phyloP scores from a whole-genome alignment of 2,329 filamentous ascomycete species.

The Cladophialophora exuberans region DNA sequence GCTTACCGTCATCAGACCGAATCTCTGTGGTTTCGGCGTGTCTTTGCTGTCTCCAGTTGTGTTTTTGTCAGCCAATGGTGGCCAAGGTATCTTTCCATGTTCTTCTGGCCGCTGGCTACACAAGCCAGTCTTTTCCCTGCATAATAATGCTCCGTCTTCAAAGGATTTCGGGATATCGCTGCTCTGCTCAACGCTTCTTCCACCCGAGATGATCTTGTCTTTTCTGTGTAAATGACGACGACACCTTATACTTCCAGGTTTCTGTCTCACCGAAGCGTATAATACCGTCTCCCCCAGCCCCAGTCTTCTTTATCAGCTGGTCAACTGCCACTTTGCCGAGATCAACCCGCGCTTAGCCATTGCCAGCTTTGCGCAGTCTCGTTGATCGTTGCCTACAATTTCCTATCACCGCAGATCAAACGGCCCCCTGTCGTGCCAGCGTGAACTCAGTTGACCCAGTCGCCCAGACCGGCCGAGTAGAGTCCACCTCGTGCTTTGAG shows the following conservation, averaged over 20 bases:
- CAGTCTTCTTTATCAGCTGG: not conserved
- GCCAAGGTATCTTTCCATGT: slow-evolving; percentile 3
- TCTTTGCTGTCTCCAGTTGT: slow-evolving; percentile 1
- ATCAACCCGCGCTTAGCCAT: slow-evolving; percentile 5
- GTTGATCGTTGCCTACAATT: slow-evolving; percentile 13
- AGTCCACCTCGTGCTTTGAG: slow-evolving; percentile 11
- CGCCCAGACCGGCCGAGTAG: not conserved
- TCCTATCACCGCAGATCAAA: slow-evolving; percentile 2
- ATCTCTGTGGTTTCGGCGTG: not conserved
- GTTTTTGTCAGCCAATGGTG: slow-evolving; percentile 1
- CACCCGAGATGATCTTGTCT: slow-evolving; percentile 9
- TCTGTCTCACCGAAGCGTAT: slow-evolving; percentile 2
- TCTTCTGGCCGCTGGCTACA: slow-evolving; percentile 7
- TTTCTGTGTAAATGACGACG: slow-evolving; percentile 2
- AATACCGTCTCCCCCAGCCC: not conserved
- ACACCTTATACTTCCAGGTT: not conserved
- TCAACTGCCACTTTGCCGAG: slow-evolving; percentile 4
- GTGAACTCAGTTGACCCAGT: not conserved
- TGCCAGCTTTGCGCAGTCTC: not conserved
- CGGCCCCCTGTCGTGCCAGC: slow-evolving; percentile 1
- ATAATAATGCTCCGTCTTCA: slow-evolving; percentile 8
- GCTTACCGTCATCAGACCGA: slow-evolving; percentile 19
- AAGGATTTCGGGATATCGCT: too few relatives aligned
- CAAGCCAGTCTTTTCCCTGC: too few relatives aligned
- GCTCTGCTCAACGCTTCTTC: too few relatives aligned